These are phyloP conservation scores for Lasiodiplodia sp. DNA, from an alignment of 2,329 filamentous ascomycete species.

Conservation along the genomic window DNA sequence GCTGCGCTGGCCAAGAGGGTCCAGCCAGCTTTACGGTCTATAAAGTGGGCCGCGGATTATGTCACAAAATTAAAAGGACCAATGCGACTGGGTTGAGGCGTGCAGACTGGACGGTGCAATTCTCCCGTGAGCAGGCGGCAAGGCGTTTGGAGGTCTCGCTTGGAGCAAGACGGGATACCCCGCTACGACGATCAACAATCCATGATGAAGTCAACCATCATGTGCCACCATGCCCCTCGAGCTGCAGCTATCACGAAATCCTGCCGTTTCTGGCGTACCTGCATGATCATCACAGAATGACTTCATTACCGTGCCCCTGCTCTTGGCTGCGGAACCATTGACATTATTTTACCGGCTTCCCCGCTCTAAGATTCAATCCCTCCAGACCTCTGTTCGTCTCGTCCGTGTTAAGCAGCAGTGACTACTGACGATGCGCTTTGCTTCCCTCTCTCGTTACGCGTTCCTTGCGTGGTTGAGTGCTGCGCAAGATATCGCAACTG, in stretches of 20 bases:
- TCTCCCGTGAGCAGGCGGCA: background rate
- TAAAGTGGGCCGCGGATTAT: constrained; percentile 25
- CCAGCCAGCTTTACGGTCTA: constrained; percentile 21
- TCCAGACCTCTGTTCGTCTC: background rate
- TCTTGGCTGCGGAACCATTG: constrained; percentile 6
- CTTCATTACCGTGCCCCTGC: constrained; percentile 7
- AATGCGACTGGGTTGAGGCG: constrained; percentile 31
- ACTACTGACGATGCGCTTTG: constrained; percentile 13
- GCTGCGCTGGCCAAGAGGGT: constrained; percentile 14
- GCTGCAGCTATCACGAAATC: constrained; percentile 4
- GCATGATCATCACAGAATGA: constrained; percentile 18
- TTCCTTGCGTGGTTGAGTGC: constrained; percentile 1
- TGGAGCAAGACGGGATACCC: constrained; percentile 8
- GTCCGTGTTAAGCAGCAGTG: background rate
- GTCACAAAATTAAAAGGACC: constrained; percentile 29
- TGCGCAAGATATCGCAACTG: constrained; percentile 35
- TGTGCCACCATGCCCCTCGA: constrained; percentile 8
- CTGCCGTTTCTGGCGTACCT: constrained; percentile 23
- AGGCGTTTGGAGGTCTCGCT: background rate
- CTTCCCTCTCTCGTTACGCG: background rate
- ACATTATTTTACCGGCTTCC: constrained; percentile 8
- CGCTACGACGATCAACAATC: constrained; percentile 17
- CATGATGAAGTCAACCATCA: constrained; percentile 23
- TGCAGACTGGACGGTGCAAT: constrained; percentile 23
- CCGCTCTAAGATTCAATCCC: background rate